Percentiles rank a stretch among this genome's conserved stretches.
Conservation (phyloP, 768 basidiomycete species). For the Leccinum variicolor region DNA sequence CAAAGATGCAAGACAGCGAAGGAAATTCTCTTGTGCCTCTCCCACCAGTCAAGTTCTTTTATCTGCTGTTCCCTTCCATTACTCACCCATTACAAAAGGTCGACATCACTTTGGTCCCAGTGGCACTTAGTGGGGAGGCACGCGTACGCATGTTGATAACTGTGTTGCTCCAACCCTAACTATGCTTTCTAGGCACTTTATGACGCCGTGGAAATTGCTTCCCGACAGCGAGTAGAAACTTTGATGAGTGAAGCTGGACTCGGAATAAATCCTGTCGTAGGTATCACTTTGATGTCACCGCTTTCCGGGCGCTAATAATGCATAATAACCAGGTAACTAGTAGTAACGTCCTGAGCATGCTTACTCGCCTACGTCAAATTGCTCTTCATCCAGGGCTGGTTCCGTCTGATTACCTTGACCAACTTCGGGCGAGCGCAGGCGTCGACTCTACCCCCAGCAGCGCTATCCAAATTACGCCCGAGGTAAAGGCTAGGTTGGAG, state of each 20-base stretch:
- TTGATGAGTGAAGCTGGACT: slow-evolving; percentile 40
- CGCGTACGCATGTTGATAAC: slow-evolving; percentile 43
- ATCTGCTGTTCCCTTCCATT: not conserved
- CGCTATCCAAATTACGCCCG: slow-evolving; percentile 45
- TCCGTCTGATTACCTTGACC: slow-evolving; percentile 66
- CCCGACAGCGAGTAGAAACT: slow-evolving; percentile 58
- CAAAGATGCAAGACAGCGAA: slow-evolving; percentile 76
- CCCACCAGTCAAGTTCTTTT: slow-evolving; percentile 50
- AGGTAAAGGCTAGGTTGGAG: slow-evolving; percentile 56
- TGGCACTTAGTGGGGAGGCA: slow-evolving; percentile 60
- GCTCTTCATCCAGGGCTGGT: slow-evolving; percentile 76
- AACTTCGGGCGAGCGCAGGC: slow-evolving; percentile 40
- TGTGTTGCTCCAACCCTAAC: not conserved
- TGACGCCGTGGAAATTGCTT: slow-evolving; percentile 62
- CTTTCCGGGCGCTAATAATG: slow-evolving; percentile 3
- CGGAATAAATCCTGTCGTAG: slow-evolving; percentile 41
- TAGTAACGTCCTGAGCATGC: slow-evolving; percentile 71
- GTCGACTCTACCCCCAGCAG: slow-evolving; percentile 17
- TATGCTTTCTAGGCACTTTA: slow-evolving; percentile 50
- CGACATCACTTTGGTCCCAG: slow-evolving; percentile 71
- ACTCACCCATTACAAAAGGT: slow-evolving; percentile 44
- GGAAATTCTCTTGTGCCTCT: slow-evolving; percentile 74
- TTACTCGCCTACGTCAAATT: slow-evolving; percentile 84
- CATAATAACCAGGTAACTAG: slow-evolving; percentile 50
- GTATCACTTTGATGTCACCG: not conserved